These are phyloP conservation scores for Talaromyces sp. DNA, from an alignment of 2,329 filamentous ascomycete species.

Conservation along the genomic window DNA sequence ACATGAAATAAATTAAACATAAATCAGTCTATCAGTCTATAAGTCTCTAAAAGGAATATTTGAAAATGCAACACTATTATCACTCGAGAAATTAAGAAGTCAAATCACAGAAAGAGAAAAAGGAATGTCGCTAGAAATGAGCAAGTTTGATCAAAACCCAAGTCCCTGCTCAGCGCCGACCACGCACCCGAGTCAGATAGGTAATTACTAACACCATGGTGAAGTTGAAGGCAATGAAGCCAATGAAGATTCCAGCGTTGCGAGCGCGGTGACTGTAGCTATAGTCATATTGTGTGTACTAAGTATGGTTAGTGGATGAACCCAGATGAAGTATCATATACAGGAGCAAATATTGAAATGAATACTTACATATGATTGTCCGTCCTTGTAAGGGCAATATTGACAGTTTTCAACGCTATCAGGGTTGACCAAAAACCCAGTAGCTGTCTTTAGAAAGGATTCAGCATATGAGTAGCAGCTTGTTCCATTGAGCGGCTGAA, in stretches of 20 bases:
- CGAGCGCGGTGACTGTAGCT: not conserved
- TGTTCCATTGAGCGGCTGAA: conserved; percentile 64
- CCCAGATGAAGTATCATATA: too few relatives aligned
- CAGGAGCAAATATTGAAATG: too few relatives aligned
- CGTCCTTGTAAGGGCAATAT: not conserved
- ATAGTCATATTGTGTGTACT: not conserved
- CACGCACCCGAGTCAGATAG: not conserved
- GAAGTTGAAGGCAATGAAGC: not conserved
- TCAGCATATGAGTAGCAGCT: conserved; percentile 73
- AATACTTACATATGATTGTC: not conserved
- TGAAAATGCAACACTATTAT: too few relatives aligned
- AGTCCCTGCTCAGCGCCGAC: too few relatives aligned
- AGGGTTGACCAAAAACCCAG: not conserved
- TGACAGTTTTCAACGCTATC: not conserved
- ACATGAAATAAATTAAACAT: too few relatives aligned
- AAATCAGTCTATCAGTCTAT: too few relatives aligned
- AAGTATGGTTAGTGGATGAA: not conserved
- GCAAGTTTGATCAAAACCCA: too few relatives aligned
- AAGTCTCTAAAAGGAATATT: too few relatives aligned
- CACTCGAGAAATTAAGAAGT: too few relatives aligned
- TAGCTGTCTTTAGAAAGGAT: conserved; percentile 57
- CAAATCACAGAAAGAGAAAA: too few relatives aligned
- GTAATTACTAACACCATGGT: not conserved
- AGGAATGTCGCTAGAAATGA: too few relatives aligned
- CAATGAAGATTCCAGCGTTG: conserved; percentile 1